Evolutionary conservation across 495 filamentous ascomycete species (phyloP).

Genomic region (Penicillium egyptiacum): DNA sequence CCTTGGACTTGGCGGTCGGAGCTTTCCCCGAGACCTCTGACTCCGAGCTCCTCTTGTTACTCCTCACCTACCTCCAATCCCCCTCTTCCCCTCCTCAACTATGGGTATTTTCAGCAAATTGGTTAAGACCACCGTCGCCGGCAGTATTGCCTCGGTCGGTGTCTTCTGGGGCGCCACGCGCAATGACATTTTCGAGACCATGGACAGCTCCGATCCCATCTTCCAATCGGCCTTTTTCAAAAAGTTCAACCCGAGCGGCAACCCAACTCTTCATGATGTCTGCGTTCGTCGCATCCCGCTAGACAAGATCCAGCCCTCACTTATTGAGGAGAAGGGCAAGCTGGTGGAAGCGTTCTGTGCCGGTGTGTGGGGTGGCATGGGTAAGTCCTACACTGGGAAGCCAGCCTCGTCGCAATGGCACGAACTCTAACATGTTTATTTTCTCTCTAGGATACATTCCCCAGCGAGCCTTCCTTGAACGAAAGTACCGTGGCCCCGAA

Average conservation of each 20-base stretch:
- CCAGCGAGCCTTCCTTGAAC: conserved; percentile 60
- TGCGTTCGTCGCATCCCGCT: conserved; percentile 62
- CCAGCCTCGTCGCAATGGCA: neutral
- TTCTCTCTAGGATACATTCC: conserved; percentile 54
- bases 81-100: conserved; percentile 4
- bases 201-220: conserved; percentile 60
- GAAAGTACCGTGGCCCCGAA: conserved; percentile 61
- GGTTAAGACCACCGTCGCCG: conserved; percentile 43
- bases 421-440: neutral
- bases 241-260: conserved; percentile 60
- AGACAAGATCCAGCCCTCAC: conserved; percentile 59
- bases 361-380: conserved; percentile 65
- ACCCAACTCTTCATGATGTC: conserved; percentile 61
- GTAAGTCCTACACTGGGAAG: conserved; percentile 38
- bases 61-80: neutral
- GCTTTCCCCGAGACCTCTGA: conserved; percentile 3
- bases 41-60: neutral
- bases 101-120: conserved; percentile 52
- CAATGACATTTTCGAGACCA: conserved; percentile 46
- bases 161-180: conserved; percentile 46
- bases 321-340: conserved; percentile 60
- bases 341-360: conserved; percentile 63
- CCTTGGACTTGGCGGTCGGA: conserved; percentile 5
- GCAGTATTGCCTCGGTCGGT: conserved; percentile 43
- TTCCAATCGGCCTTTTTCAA: conserved; percentile 55